Base-by-base conservation (phyloP, 352 stramenopile genomes). In the Phytophthora podocarpi region DNA sequence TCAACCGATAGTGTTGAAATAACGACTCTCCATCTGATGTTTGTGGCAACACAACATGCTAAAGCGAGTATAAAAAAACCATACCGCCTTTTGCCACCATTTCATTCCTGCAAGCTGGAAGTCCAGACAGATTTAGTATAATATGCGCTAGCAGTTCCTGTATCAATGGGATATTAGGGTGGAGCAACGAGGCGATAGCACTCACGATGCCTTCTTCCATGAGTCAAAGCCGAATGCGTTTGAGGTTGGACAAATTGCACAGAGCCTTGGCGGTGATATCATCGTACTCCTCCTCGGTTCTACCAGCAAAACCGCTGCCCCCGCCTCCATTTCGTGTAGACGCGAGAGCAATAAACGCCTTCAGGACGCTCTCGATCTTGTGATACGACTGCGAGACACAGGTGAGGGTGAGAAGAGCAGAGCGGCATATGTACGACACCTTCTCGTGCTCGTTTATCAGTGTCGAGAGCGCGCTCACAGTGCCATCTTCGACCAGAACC, bases 191-290 rank as follows among this genome's bases (percentile, higher is more conserved):
- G 0, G 74, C 50, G 11, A 97, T 73, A 1, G 87, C 83, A 21
- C 72, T 78, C 2, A 97, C 77, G 26, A 96, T 87, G 4, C 90
- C 91, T 81, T 97, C 90, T 55, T 97, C 89, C 59, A 97, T 89
- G 2, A 96, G 65, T 28, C 90, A 80, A 24, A 90, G 55, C 0
- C 90, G 85, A 21, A 97, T 74, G 2, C 75, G 70, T 59, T 92
- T 96, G 36, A 97, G 79, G 32, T 96, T 92, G 18, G 85, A 93
- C 0, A 97, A 52, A 61, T 97, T 97, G 40, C 90, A 96, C 23
- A 97, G 70, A 1, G 87, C 90, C 21, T 88, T 90, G 0, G 86
- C 83, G 9, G 74, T 86, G 35, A 89, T 65, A 31, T 82, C 79
- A 24, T 85, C 72, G 35, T 73, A 72, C 24, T 74, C 64, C 21